phyloP scores from a whole-genome alignment of 352 stramenopile genomes.

The Phytopythium cucurbitacearum region DNA sequence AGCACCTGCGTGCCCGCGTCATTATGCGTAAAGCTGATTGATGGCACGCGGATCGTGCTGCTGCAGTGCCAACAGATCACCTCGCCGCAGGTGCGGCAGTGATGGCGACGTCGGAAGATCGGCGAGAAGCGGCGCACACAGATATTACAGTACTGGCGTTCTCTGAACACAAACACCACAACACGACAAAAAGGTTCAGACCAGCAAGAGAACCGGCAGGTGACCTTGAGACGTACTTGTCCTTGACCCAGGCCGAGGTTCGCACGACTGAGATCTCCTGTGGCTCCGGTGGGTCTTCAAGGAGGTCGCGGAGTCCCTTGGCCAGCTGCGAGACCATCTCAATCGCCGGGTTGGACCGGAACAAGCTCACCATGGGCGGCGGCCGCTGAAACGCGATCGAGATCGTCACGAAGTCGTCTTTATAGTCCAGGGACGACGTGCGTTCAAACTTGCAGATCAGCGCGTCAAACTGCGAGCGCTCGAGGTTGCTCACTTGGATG shows the following conservation, averaged over 20 bases:
- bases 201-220: neutral
- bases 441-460: conserved; percentile 86
- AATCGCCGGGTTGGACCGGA: conserved; percentile 75
- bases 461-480: conserved; percentile 80
- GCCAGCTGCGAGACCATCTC: conserved; percentile 85
- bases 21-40: conserved; percentile 83
- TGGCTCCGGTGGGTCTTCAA: conserved; percentile 73
- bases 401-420: conserved; percentile 75
- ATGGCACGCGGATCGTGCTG: conserved; percentile 77
- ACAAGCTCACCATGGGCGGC: conserved; percentile 74
- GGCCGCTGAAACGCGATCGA: conserved; percentile 84
- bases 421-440: conserved; percentile 50
- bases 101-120: conserved; percentile 82
- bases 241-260: conserved; percentile 79
- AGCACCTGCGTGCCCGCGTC: conserved; percentile 75
- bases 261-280: conserved; percentile 82
- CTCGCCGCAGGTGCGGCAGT: conserved; percentile 85
- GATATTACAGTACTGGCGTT: conserved; percentile 79
- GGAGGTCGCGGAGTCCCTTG: conserved; percentile 65
- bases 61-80: conserved; percentile 88
- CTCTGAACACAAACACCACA: conserved; percentile 24
- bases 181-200: neutral
- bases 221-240: conserved; percentile 44
- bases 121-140: conserved; percentile 77
- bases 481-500: conserved; percentile 71